Evolutionary conservation across 2,329 filamentous ascomycete genomes (phyloP).

Genomic region (Xylariaceae sp.): DNA sequence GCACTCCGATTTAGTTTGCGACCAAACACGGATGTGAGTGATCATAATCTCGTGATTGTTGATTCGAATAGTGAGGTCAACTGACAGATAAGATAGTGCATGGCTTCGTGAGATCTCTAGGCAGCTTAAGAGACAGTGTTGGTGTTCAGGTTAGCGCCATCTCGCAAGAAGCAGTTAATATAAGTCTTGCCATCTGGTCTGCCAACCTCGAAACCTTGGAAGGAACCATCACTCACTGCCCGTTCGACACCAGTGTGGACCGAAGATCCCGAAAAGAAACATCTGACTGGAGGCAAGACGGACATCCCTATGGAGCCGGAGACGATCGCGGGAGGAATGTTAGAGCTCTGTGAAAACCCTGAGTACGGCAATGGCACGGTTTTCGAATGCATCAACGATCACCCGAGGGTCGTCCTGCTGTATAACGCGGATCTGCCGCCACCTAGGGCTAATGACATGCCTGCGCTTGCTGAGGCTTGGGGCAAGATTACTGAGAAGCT

Average conservation of each 20-base stretch:
- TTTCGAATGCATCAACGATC: slow-evolving; percentile 2
- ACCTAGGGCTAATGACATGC: not conserved
- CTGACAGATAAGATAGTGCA: not conserved
- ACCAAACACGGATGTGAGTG: not conserved
- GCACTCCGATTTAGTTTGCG: not conserved
- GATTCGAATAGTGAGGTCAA: not conserved
- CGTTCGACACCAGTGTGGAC: not conserved
- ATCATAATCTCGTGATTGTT: not conserved
- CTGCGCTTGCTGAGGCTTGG: not conserved
- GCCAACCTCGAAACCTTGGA: not conserved
- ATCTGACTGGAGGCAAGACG: not conserved
- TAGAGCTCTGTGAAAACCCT: slow-evolving; percentile 3
- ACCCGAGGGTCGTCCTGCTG: not conserved
- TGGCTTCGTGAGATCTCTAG: not conserved
- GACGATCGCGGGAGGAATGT: slow-evolving; percentile 4
- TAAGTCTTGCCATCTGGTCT: not conserved
- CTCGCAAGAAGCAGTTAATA: not conserved
- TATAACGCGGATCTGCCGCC: slow-evolving; percentile 1
- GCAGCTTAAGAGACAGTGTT: not conserved
- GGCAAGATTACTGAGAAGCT: not conserved
- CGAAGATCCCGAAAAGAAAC: not conserved
- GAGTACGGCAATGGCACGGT: slow-evolving; percentile 6
- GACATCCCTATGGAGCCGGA: not conserved
- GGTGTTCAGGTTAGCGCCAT: slow-evolving; percentile 1
- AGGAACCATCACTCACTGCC: not conserved